Evolutionary conservation across 768 basidiomycete species (phyloP), one percentile per base, ranked within the genome.

Genomic region (Cubamyces sp.): DNA sequence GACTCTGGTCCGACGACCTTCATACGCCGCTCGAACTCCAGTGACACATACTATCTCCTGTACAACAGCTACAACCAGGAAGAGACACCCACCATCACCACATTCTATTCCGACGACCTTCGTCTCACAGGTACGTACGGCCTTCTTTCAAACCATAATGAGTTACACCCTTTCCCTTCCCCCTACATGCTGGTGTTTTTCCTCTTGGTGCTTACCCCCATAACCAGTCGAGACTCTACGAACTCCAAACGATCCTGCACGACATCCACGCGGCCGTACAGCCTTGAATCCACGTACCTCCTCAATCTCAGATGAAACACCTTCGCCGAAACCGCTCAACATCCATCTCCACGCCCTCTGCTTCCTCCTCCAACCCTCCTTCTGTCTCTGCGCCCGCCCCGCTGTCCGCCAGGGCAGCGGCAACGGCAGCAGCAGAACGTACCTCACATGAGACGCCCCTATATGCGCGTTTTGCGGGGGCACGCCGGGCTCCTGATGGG

Each of bases 381-480:
- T 21, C 61, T 43, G 54, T 58, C 37, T 62, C 63, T 18, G 41
- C 40, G 0, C 58, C 57, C 34, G 42, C 65, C n/a, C 52, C 45
- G 8, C 45, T 53, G 8, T 26, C 60, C 12, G 37, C 63, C 1
- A 14, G 57, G 26, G 19, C 57, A 21, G 3, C 63, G 6, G 21
- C 57, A 30, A 5, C 41, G n/a, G 42, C 54, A 47, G 26, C 54
- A 3, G 52, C 51, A 39, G 60, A 41, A 15, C 46, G 57, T 12
- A 8, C 60, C 14, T 16, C 64, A 5, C 45, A 48, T 11, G 61
- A 60, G 25, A 67, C 71, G 0, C 72, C 72, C 9, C 61, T 73
- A 18, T 73, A 73, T 41, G 69, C 71, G 11, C 71, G 71, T 19
- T 73, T 72, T 43, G 65, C 72, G 37, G 64, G 47, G 62, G 18